Conservation (phyloP, 805 yeast species). For the Candida corydali region DNA sequence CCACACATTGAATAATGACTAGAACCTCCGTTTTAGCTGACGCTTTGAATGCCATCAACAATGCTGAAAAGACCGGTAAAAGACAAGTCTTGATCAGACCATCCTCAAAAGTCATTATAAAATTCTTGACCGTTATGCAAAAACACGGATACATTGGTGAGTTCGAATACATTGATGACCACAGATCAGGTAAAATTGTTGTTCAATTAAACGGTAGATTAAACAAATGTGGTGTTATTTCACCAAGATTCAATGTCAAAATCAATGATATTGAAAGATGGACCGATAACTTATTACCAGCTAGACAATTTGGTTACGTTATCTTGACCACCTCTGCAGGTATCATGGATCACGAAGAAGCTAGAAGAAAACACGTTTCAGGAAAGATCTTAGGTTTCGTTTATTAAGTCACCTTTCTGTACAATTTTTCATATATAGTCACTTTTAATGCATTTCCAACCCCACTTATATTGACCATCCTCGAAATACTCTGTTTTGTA, state of each 20-base stretch:
- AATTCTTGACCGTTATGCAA: slow-evolving; percentile 95
- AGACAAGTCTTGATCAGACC: slow-evolving; percentile 98
- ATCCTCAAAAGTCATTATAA: slow-evolving; percentile 96
- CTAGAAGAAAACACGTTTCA: slow-evolving; percentile 99
- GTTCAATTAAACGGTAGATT: slow-evolving; percentile 96
- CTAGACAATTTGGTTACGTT: slow-evolving; percentile 98
- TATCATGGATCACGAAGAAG: slow-evolving; percentile 99
- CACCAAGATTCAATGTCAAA: slow-evolving; percentile 98
- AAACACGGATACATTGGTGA: slow-evolving; percentile 98
- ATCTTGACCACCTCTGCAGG: slow-evolving; percentile 99
- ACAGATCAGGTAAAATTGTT: slow-evolving; percentile 97
- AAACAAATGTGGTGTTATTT: slow-evolving; percentile 98
- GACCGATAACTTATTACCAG: slow-evolving; percentile 97
- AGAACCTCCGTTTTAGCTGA: slow-evolving; percentile 98
- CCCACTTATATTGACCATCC: background rate
- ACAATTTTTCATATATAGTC: slow-evolving; percentile 3
- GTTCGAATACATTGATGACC: slow-evolving; percentile 97
- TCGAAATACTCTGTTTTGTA: no score
- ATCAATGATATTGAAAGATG: slow-evolving; percentile 95
- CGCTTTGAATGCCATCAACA: slow-evolving; percentile 97
- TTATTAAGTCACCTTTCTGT: slow-evolving; percentile 48
- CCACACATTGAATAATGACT: slow-evolving; percentile 69
- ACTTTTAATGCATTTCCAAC: slow-evolving; percentile 6
- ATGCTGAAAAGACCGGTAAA: slow-evolving; percentile 99
- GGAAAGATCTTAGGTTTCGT: slow-evolving; percentile 99